Evolutionary conservation across 1,284 basidiomycete genomes (phyloP), one percentile per base, ranked within the genome.

Genomic region (Ceratobasidium sp.): DNA sequence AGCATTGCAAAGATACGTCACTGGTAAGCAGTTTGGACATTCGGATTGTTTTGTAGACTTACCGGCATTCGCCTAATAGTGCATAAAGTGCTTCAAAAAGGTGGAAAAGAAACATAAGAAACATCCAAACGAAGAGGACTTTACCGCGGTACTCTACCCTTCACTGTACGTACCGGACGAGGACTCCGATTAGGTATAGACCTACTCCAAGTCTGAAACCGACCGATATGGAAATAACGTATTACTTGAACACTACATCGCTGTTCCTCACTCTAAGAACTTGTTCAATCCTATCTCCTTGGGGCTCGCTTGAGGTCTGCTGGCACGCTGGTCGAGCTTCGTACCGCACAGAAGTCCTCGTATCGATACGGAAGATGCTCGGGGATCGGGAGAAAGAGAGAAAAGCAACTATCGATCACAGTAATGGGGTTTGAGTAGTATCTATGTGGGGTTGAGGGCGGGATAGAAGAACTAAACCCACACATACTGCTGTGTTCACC

Each of bases 11-110:
- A 13, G 51, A 76, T 39, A n/a, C 46, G 6, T 55, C 60, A 1
- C 40, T 76, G 49, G 72, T 66, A 64, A 20, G 61, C 40, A 12
- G 18, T 42, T 28, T 42, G 39, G 28, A 46, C 10, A 6, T 18
- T 40, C 6, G 39, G n/a, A 1, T 12, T 64, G 23, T 3, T n/a
- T 44, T 42, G 26, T 20, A 7, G 9, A 10, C n/a, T 64, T 46
- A 12, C 40, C 20, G 20, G 23, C 39, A 42, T 44, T 64, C 44
- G 26, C 12, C 9, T 33, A 18, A 9, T 23, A 75, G 60, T 75
- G 71, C 40, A 26, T 33, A 39, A 76, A 76, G 53, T 76, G 72
- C 61, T 76, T 76, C 60, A 61, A 76, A 28, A 76, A 66, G 33
- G 49, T 64, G 28, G 51, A 55, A 33, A 76, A 76, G 49, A 66